These are phyloP conservation scores for Hyaloscypha hepaticicola DNA, from an alignment of 495 filamentous ascomycete species.

Conservation along the genomic window DNA sequence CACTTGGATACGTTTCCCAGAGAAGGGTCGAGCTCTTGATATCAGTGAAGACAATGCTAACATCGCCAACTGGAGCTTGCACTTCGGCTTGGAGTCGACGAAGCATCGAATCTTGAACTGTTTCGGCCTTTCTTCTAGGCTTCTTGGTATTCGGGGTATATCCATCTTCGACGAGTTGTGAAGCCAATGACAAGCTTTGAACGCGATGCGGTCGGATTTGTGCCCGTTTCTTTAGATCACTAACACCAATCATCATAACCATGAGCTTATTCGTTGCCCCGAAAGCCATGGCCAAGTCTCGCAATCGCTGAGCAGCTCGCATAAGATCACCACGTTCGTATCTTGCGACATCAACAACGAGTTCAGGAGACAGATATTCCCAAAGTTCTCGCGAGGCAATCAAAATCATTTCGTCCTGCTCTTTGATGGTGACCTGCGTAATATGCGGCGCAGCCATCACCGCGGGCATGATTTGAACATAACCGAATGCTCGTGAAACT, in stretches of 20 bases:
- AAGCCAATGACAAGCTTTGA: conserved; percentile 71
- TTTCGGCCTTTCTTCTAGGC: conserved; percentile 66
- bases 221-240: conserved; percentile 81
- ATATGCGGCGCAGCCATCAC: conserved; percentile 91
- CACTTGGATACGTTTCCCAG: conserved; percentile 93
- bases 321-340: conserved; percentile 83
- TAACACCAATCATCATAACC: conserved; percentile 96
- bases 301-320: conserved; percentile 92
- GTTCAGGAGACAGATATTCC: conserved; percentile 85
- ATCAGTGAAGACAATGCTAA: conserved; percentile 96
- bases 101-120: conserved; percentile 74
- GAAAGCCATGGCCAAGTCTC: conserved; percentile 94
- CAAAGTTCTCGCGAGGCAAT: conserved; percentile 90
- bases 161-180: conserved; percentile 67
- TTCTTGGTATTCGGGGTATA: conserved; percentile 56
- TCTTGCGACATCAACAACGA: conserved; percentile 88
- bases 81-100: conserved; percentile 84
- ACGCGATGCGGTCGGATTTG: conserved; percentile 65
- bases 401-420: conserved; percentile 91
- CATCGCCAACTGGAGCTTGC: conserved; percentile 81
- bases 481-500: conserved; percentile 93
- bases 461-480: conserved; percentile 86
- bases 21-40: conserved; percentile 97
- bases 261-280: conserved; percentile 92
- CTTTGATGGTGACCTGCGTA: conserved; percentile 71